Percentiles rank a stretch among this genome's conserved stretches.
These are phyloP conservation scores for Aspergillus sp. DNA, from an alignment of 2,329 filamentous ascomycete species.

Conservation along the genomic window DNA sequence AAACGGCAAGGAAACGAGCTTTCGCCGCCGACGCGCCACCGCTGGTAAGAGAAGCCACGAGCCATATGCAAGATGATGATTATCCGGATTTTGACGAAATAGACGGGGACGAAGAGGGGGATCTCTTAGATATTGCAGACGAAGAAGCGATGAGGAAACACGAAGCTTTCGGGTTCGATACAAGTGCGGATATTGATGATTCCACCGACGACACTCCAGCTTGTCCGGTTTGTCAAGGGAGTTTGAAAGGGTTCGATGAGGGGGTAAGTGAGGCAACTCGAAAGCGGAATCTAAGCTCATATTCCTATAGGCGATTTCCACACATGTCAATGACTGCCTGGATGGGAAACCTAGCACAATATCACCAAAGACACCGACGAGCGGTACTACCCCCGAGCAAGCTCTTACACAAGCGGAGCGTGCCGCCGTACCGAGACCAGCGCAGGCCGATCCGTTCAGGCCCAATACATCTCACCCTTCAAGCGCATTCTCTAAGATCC, in stretches of 20 bases:
- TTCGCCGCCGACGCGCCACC: conserved; percentile 39
- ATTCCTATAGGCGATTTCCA: conserved; percentile 66
- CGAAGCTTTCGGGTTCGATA: conserved; percentile 27
- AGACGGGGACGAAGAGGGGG: conserved; percentile 64
- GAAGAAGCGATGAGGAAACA: conserved; percentile 43
- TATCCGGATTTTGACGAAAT: conserved; percentile 62
- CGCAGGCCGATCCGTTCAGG: conserved; percentile 78
- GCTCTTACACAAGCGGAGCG: conserved; percentile 64
- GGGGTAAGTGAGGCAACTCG: conserved; percentile 32
- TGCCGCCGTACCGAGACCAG: conserved; percentile 73
- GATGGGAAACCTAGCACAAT: conserved; percentile 76
- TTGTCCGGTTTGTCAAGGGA: conserved; percentile 79
- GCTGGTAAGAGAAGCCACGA: conserved; percentile 57
- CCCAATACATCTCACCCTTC: conserved; percentile 48
- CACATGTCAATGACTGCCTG: conserved; percentile 91
- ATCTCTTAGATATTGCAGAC: conserved; percentile 67
- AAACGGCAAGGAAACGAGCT: conserved; percentile 23
- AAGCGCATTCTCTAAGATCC: conserved; percentile 89
- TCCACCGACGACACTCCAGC: conserved; percentile 33
- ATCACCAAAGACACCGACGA: conserved; percentile 33
- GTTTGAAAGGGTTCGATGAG: conserved; percentile 62
- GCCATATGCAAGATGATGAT: conserved; percentile 51
- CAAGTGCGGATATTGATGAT: conserved; percentile 24
- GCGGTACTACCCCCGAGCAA: conserved; percentile 18
- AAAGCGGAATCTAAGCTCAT: background rate